Conservation (phyloP, 2,329 filamentous ascomycete genomes). For the Neofusicoccum umdonicola region DNA sequence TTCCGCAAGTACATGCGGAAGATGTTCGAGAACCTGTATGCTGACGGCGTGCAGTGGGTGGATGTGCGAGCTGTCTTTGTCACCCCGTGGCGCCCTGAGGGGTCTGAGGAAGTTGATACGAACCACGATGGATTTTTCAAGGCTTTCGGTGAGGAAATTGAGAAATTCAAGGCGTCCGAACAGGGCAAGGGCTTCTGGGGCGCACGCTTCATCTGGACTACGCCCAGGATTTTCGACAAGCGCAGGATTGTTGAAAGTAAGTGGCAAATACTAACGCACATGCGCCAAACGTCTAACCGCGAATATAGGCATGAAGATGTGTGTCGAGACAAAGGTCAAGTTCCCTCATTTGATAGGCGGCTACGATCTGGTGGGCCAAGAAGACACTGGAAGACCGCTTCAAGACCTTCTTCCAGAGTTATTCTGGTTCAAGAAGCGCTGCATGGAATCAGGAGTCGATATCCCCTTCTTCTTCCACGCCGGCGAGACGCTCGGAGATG, state of each 20-base stretch:
- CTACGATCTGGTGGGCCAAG: constrained; percentile 87
- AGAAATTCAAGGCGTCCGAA: constrained; percentile 68
- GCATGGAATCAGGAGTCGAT: constrained; percentile 70
- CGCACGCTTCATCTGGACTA: constrained; percentile 80
- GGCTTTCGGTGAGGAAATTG: constrained; percentile 74
- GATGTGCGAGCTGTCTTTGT: constrained; percentile 78
- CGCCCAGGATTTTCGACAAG: constrained; percentile 62
- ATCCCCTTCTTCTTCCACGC: constrained; percentile 97
- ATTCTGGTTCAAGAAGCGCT: constrained; percentile 91
- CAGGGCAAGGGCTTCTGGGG: constrained; percentile 81
- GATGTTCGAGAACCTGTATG: constrained; percentile 68
- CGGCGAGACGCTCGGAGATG: constrained; percentile 77
- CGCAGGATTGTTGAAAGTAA: constrained; percentile 65
- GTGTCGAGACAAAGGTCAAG: constrained; percentile 75
- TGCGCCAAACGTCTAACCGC: not conserved
- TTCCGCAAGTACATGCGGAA: constrained; percentile 72
- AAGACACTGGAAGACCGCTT: constrained; percentile 74
- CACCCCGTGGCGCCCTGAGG: constrained; percentile 65
- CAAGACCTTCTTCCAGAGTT: constrained; percentile 76
- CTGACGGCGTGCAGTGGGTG: constrained; percentile 80
- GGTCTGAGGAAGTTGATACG: constrained; percentile 62
- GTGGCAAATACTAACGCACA: constrained; percentile 14
- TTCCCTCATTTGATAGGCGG: constrained; percentile 80
- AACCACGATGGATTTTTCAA: constrained; percentile 69
- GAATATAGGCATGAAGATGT: constrained; percentile 69